Percentiles rank a stretch among this genome's conserved stretches.
Conservation (phyloP, 495 filamentous ascomycete genomes). For the Lepidopterella palustris region DNA sequence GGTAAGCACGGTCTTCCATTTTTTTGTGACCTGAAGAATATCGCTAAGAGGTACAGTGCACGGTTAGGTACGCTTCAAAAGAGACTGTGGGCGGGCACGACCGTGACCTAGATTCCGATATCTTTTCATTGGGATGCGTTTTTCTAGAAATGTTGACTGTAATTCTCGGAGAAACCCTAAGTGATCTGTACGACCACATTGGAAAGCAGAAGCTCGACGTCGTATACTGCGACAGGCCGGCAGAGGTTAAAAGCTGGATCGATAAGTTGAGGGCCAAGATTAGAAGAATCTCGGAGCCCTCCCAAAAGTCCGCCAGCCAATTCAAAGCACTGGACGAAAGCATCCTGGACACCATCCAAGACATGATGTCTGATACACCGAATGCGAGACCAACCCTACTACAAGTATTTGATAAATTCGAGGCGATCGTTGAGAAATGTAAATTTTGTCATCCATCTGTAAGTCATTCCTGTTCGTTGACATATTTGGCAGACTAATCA, state of each 20-base stretch:
- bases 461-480: no score
- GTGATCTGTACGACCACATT: neutral
- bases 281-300: neutral
- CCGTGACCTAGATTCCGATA: neutral
- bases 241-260: neutral
- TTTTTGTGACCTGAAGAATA: neutral
- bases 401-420: neutral
- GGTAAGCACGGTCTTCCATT: neutral
- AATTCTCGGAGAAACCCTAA: neutral
- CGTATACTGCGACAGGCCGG: neutral
- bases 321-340: neutral
- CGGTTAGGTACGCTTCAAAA: neutral
- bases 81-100: neutral
- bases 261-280: neutral
- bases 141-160: constrained; percentile 1
- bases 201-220: neutral
- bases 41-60: neutral
- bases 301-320: neutral
- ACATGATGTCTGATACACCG: neutral
- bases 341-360: neutral
- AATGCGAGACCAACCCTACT: neutral
- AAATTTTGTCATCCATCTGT: neutral
- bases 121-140: neutral
- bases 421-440: neutral
- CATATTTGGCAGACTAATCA: no score